A percentile compares a stretch with the other conserved stretches of the same genome.
Evolutionary conservation across 768 basidiomycete species (phyloP).

Genomic region (Hericium coralloides): DNA sequence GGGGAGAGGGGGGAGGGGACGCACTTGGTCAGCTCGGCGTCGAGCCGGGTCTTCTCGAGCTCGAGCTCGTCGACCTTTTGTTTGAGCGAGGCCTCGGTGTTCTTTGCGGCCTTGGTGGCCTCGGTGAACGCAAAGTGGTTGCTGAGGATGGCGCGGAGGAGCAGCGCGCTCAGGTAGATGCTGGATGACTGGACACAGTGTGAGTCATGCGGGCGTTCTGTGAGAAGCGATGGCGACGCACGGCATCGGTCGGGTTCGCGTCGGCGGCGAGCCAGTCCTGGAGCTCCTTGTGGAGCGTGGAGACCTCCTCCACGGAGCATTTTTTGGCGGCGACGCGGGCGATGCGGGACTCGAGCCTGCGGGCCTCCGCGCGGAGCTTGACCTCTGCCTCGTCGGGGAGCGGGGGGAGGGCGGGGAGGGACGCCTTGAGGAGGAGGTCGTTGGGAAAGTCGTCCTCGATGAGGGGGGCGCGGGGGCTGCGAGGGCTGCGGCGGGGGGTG

Average conservation of each 20-base stretch:
- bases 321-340: constrained; percentile 74
- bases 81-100: constrained; percentile 51
- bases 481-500: constrained; percentile 50
- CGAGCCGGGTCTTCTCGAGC: constrained; percentile 45
- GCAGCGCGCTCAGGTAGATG: constrained; percentile 65
- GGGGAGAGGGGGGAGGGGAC: constrained; percentile 20
- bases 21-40: constrained; percentile 65
- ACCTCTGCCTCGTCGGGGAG: constrained; percentile 22
- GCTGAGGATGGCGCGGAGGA: constrained; percentile 75
- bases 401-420: constrained; percentile 15
- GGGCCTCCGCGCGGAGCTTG: constrained; percentile 36
- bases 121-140: constrained; percentile 79
- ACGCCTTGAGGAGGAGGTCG: constrained; percentile 25
- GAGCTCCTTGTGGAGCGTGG: constrained; percentile 67
- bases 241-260: constrained; percentile 49
- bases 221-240: constrained; percentile 29
- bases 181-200: constrained; percentile 42
- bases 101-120: constrained; percentile 58
- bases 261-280: constrained; percentile 65
- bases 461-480: constrained; percentile 22
- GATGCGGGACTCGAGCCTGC: constrained; percentile 69
- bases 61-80: constrained; percentile 60
- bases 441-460: constrained; percentile 38
- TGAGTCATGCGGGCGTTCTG: neutral
- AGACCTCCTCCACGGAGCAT: constrained; percentile 82